Conservation (phyloP, 345 rosid species). For the Aurinia saxatilis region DNA sequence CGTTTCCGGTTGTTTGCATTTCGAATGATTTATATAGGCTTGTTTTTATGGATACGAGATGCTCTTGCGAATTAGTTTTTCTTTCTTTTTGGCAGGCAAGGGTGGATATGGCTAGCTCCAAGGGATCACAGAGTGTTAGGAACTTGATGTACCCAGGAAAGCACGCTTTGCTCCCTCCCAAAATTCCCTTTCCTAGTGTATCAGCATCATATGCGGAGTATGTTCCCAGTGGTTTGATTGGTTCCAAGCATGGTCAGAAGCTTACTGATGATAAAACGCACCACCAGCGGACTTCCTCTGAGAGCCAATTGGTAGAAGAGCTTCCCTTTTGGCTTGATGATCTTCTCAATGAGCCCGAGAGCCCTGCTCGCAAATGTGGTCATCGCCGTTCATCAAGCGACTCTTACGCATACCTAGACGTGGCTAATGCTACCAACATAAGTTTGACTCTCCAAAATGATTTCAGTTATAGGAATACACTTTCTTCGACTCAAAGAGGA, state of each 20-base stretch:
- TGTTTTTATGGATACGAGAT: background rate
- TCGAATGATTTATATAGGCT: background rate
- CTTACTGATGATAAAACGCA: conserved; percentile 48
- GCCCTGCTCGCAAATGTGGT: conserved; percentile 78
- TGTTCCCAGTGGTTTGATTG: conserved; percentile 53
- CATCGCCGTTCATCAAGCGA: conserved; percentile 99
- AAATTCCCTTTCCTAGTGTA: conserved; percentile 72
- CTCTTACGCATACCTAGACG: conserved; percentile 79
- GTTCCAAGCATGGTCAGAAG: conserved; percentile 67
- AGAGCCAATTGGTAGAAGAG: conserved; percentile 72
- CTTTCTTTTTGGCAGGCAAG: conserved; percentile 28
- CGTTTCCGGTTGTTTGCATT: background rate
- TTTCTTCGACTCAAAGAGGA: conserved; percentile 49
- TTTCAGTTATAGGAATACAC: conserved; percentile 36
- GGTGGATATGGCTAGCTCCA: conserved; percentile 64
- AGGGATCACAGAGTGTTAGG: conserved; percentile 62
- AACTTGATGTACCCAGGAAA: conserved; percentile 66
- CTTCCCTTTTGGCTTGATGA: conserved; percentile 99
- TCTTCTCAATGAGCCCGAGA: conserved; percentile 95
- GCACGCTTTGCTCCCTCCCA: conserved; percentile 89
- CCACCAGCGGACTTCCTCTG: conserved; percentile 92
- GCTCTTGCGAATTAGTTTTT: background rate
- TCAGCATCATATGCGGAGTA: conserved; percentile 62
- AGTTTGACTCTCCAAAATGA: conserved; percentile 64
- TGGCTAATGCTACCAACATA: conserved; percentile 46